A percentile compares a stretch with the other conserved stretches of the same genome.
Conservation (phyloP, 169 alveolate species). For the Toxoplasma gondii region DNA sequence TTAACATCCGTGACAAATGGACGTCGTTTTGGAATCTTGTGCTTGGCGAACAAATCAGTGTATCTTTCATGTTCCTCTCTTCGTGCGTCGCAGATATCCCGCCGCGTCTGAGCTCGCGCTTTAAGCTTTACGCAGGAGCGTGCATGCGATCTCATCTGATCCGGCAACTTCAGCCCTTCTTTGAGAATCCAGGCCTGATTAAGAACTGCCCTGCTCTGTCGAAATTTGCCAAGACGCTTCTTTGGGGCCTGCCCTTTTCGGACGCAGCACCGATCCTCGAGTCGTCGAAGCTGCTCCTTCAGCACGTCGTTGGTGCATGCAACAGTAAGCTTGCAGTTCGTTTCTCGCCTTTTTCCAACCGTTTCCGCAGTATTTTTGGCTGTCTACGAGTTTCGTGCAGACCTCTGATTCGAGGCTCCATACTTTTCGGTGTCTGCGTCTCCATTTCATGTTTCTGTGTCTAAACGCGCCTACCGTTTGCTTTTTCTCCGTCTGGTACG, state of each 20-base stretch:
- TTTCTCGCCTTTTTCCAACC: neutral
- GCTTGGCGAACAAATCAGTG: too few relatives aligned
- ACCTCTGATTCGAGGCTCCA: too few relatives aligned
- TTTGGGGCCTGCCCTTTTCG: neutral
- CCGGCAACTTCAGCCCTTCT: neutral
- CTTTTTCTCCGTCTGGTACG: neutral
- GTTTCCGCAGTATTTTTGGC: neutral
- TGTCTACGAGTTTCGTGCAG: too few relatives aligned
- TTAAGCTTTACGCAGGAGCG: neutral
- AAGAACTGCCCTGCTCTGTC: neutral
- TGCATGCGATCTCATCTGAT: neutral
- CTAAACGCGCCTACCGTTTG: too few relatives aligned
- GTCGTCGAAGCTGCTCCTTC: neutral
- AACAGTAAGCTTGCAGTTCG: neutral
- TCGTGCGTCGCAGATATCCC: neutral
- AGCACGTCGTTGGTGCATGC: slow-evolving; percentile 26
- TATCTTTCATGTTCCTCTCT: too few relatives aligned
- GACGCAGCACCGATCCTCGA: slow-evolving; percentile 1
- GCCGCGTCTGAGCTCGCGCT: neutral
- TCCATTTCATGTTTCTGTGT: too few relatives aligned
- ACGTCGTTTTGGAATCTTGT: too few relatives aligned
- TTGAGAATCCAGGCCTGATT: neutral
- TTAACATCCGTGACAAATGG: too few relatives aligned
- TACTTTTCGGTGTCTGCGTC: too few relatives aligned
- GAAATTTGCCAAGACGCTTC: neutral